Conservation (phyloP, 2,329 filamentous ascomycete genomes). For the Fusarium sp. region DNA sequence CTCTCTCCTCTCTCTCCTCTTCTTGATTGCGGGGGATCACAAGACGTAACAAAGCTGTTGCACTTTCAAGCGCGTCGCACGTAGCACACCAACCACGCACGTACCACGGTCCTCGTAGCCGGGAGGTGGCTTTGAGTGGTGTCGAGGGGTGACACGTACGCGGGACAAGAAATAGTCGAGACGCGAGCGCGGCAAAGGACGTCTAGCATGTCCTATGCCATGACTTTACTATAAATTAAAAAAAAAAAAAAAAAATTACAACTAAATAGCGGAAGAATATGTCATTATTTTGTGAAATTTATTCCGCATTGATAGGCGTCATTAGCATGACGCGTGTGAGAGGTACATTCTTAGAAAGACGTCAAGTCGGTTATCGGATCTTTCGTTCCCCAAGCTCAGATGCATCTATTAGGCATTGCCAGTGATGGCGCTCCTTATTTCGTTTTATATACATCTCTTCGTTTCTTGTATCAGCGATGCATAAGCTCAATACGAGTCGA, state of each 20-base stretch:
- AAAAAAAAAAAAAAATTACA: no score
- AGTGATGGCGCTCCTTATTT: neutral
- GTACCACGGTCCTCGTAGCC: constrained; percentile 7
- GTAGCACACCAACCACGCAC: constrained; percentile 12
- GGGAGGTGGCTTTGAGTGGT: constrained; percentile 20
- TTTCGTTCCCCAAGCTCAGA: neutral
- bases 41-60: constrained; percentile 1
- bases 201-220: neutral
- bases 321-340: neutral
- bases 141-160: constrained; percentile 20
- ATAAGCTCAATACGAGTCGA: neutral
- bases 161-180: neutral
- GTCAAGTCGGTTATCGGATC: neutral
- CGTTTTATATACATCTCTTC: neutral
- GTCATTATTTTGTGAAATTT: neutral
- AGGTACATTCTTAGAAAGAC: neutral
- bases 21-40: neutral
- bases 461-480: neutral
- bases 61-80: constrained; percentile 5
- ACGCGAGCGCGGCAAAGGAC: neutral
- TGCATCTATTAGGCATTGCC: neutral
- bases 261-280: neutral
- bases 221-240: neutral
- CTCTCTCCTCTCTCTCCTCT: neutral
- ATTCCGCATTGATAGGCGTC: neutral